These are phyloP conservation scores for Straminergon stramineum DNA, from an alignment of 225 moss, liverwort and hornwort species.

Conservation along the genomic window DNA sequence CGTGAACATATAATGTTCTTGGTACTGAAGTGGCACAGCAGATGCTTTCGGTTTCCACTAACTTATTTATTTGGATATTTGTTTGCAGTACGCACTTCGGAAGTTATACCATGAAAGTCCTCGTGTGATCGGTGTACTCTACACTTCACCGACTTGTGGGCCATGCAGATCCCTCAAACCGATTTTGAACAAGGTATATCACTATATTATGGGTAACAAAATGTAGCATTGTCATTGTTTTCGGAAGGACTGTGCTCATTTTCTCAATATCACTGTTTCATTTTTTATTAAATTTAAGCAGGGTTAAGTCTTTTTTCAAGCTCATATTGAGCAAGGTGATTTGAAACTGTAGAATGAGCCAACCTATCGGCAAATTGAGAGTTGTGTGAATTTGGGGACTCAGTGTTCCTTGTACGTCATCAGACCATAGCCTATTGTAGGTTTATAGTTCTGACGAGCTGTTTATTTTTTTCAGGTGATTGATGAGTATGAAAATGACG, in stretches of 20 bases:
- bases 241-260: not conserved
- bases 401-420: not conserved
- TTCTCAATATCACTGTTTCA: not conserved
- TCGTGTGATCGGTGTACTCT: slow-evolving; percentile 84
- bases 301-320: not conserved
- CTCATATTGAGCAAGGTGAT: not conserved
- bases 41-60: not conserved
- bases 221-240: not conserved
- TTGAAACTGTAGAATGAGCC: not conserved
- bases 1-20: not conserved
- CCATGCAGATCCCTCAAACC: slow-evolving; percentile 94
- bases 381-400: not conserved
- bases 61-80: not conserved
- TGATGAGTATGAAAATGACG: slow-evolving; percentile 64
- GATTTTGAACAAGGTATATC: slow-evolving; percentile 77
- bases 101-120: slow-evolving; percentile 96
- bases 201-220: not conserved
- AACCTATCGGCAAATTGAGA: not conserved
- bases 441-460: not conserved
- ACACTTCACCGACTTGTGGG: slow-evolving; percentile 91
- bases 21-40: not conserved
- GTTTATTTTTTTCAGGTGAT: slow-evolving; percentile 53
- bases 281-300: not conserved
- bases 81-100: slow-evolving; percentile 79
- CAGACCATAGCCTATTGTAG: not conserved